phyloP scores from a whole-genome alignment of 305 asterid genomes.

The Solanum chacoense region DNA sequence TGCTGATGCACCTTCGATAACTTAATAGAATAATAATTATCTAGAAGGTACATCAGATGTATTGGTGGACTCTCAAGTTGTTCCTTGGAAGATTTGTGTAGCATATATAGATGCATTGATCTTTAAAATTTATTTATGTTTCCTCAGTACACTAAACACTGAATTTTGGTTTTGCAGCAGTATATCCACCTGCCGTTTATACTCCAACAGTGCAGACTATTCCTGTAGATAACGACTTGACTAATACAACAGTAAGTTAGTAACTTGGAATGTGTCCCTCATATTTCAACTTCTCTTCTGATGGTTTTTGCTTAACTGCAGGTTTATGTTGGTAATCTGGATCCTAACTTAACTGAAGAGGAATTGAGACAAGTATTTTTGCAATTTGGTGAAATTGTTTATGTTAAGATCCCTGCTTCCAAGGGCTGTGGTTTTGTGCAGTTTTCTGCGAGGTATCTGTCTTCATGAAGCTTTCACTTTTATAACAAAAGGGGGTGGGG shows the following conservation, averaged over 20 bases:
- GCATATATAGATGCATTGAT: neutral
- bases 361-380: constrained; percentile 67
- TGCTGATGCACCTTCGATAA: neutral
- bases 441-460: constrained; percentile 55
- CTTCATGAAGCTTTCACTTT: neutral
- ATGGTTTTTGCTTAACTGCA: constrained; percentile 22
- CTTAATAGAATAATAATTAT: neutral
- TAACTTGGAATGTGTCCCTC: neutral
- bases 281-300: constrained; percentile 1
- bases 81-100: neutral
- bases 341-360: constrained; percentile 67
- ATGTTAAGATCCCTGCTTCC: constrained; percentile 72
- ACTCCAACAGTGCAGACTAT: constrained; percentile 54
- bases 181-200: constrained; percentile 54
- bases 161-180: constrained; percentile 28
- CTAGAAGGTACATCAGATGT: neutral
- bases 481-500: neutral
- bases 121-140: neutral
- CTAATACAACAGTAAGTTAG: constrained; percentile 68
- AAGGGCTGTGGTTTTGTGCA: constrained; percentile 90
- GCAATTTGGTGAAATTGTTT: constrained; percentile 77
- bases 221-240: constrained; percentile 61
- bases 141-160: neutral
- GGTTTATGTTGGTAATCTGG: constrained; percentile 80
- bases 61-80: neutral